Base-by-base conservation (phyloP, 345 rosid genomes). In the Laguncularia racemosa region DNA sequence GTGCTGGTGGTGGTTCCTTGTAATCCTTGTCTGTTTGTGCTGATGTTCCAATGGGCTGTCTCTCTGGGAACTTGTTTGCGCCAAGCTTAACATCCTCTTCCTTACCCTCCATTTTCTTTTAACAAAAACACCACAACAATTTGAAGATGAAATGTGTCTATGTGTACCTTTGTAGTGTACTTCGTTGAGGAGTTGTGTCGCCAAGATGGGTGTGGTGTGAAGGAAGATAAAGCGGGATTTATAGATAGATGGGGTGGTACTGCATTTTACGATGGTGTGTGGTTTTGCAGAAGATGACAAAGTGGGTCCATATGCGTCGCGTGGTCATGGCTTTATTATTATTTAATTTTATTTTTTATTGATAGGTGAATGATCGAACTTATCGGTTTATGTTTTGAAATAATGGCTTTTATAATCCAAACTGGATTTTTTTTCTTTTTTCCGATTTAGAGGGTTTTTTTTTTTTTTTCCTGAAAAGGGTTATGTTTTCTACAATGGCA, bases 1-100 rank as follows among this genome's bases (percentile, higher is more conserved):
- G 71, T 4, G 71, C 71, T 20, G 71, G 71, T 13, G 71, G 71
- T 14, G 64, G 70, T 54, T 66, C 70, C 23, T 58, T 66, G 64
- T 66, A 66, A 55, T 59, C 70, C 64, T 66, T 66, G 64, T 53
- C 70, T 15, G 64, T 59, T 54, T 58, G 64, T 38, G 70, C 64
- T 16, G 64, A 19, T 14, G 70, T 66, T 6, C 70, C 70, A 16
- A 66, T 52, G 48, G 70, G 64, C n/a, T 66, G 70, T 54, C 59
- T 66, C 58, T 66, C 70, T 20, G 70, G 44, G 59, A 46, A 66
- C 59, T 66, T 66, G 70, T 53, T 66, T 16, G 70, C 70, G 46
- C 70, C 70, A 13, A 66, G 59, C 70, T 43, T 66, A 46, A 66
- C 64, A 53, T 66, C 70, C 58, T 66, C 70, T 13, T 66, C 70